Conservation (phyloP, 495 filamentous ascomycete species). For the Mytilinidion resinicola region DNA sequence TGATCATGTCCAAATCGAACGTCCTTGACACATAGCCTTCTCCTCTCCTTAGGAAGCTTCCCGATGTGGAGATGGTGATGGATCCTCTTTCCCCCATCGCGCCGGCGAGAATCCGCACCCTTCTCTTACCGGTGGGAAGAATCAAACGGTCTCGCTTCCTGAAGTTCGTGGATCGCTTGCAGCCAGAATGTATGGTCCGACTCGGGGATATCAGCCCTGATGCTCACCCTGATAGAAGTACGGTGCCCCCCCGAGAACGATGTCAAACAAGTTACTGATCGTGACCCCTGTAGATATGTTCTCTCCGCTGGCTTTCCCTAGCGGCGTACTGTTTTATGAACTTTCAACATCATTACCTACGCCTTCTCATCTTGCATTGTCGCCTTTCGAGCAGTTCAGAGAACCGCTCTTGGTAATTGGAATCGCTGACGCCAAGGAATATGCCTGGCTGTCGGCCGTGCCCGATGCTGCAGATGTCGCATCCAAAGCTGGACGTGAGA, state of each 20-base stretch:
- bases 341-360: conserved; percentile 72
- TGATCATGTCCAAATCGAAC: too few species aligned
- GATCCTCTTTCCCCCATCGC: conserved; percentile 83
- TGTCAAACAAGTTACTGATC: conserved; percentile 21
- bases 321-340: conserved; percentile 84
- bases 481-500: background rate
- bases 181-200: conserved; percentile 73
- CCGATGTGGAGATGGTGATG: conserved; percentile 56
- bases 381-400: conserved; percentile 78
- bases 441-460: conserved; percentile 13
- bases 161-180: conserved; percentile 69
- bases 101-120: conserved; percentile 77
- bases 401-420: conserved; percentile 76
- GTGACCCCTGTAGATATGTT: conserved; percentile 67
- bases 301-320: conserved; percentile 85
- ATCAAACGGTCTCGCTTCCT: conserved; percentile 78
- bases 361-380: conserved; percentile 66
- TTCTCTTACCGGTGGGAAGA: conserved; percentile 77
- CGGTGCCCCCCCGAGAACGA: conserved; percentile 25
- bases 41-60: background rate
- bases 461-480: conserved; percentile 16
- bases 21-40: too few species aligned
- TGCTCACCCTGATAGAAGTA: conserved; percentile 81
- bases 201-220: conserved; percentile 89
- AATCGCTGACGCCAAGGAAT: conserved; percentile 53